Conservation (phyloP, 2,329 filamentous ascomycete genomes). For the Penicillium sp. region DNA sequence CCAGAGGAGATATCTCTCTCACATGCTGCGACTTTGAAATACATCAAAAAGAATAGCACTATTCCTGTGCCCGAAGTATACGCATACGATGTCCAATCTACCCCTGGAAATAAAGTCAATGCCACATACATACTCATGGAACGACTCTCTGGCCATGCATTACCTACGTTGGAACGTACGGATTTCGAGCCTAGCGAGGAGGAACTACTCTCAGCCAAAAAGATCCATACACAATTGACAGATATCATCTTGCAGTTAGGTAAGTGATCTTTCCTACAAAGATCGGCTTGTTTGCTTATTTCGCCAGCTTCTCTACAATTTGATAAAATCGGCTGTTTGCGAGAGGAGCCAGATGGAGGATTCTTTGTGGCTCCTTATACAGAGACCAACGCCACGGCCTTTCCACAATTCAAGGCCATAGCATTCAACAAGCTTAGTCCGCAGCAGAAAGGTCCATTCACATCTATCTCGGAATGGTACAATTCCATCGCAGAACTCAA, state of each 20-base stretch:
- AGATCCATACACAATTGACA: constrained; percentile 1
- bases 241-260: constrained; percentile 6
- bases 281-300: neutral
- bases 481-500: neutral
- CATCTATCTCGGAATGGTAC: constrained; percentile 1
- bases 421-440: neutral
- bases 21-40: constrained; percentile 1
- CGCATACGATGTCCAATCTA: neutral
- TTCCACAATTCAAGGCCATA: neutral
- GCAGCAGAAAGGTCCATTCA: neutral
- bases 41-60: constrained; percentile 1
- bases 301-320: constrained; percentile 2
- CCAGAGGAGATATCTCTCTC: neutral
- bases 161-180: neutral
- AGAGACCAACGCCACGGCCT: neutral
- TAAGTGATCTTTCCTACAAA: too few relatives aligned
- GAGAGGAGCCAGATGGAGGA: neutral
- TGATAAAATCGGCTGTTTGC: constrained; percentile 1
- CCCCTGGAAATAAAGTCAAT: neutral
- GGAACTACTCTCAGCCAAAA: neutral
- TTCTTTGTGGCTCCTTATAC: neutral
- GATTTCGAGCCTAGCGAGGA: neutral
- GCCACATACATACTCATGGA: constrained; percentile 4
- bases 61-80: neutral
- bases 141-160: neutral